These are phyloP conservation scores for Fusarium compactum DNA, from an alignment of 2,329 filamentous ascomycete genomes.

Conservation along the genomic window DNA sequence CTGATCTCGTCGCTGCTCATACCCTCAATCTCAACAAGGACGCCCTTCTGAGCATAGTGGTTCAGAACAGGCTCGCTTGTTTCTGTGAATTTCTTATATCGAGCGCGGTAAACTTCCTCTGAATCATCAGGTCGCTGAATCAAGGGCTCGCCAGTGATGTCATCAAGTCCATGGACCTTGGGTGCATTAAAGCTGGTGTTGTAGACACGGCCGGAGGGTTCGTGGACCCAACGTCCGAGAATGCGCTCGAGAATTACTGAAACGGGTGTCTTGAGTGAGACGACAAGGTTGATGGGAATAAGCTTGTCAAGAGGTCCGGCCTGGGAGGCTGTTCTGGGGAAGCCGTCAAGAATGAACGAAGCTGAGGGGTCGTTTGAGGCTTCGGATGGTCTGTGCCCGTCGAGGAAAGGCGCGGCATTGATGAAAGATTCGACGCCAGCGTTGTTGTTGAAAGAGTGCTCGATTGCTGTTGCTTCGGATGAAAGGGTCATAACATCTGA, in stretches of 20 bases:
- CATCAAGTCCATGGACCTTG: slow-evolving; percentile 82
- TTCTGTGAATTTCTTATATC: slow-evolving; percentile 87
- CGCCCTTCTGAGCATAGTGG: slow-evolving; percentile 86
- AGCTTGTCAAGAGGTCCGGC: slow-evolving; percentile 81
- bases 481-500: slow-evolving; percentile 65
- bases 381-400: slow-evolving; percentile 54
- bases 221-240: slow-evolving; percentile 92
- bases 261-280: slow-evolving; percentile 86
- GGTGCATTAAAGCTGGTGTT: slow-evolving; percentile 94
- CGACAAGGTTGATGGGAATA: slow-evolving; percentile 94
- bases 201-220: slow-evolving; percentile 90
- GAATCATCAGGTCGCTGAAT: slow-evolving; percentile 88
- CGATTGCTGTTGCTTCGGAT: slow-evolving; percentile 55
- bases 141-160: slow-evolving; percentile 88
- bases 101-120: slow-evolving; percentile 84
- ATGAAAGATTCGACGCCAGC: slow-evolving; percentile 56
- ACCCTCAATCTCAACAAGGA: slow-evolving; percentile 88
- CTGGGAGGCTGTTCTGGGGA: slow-evolving; percentile 88
- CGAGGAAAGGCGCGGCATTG: slow-evolving; percentile 54
- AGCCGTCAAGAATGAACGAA: slow-evolving; percentile 96
- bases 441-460: slow-evolving; percentile 52
- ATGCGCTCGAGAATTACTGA: slow-evolving; percentile 91
- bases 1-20: slow-evolving; percentile 95
- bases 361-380: slow-evolving; percentile 78
- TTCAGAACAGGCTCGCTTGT: slow-evolving; percentile 87